Conservation (phyloP, 2,329 filamentous ascomycete genomes). For the Acrodontium crateriforme region DNA sequence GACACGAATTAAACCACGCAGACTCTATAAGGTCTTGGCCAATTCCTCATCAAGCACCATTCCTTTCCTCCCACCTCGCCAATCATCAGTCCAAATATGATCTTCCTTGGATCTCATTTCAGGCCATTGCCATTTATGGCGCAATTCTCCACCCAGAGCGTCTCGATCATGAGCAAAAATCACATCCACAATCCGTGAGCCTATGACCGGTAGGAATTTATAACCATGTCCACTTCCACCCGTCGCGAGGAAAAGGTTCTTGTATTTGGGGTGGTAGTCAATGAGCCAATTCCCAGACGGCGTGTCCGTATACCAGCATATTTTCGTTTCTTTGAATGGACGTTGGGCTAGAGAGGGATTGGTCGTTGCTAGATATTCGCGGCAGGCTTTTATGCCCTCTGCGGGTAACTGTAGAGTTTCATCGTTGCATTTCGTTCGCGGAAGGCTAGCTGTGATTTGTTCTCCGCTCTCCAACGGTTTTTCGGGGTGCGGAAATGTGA, state of each 20-base stretch:
- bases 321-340: constrained; percentile 33
- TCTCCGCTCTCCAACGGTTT: constrained; percentile 12
- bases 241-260: constrained; percentile 44
- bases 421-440: constrained; percentile 35
- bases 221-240: constrained; percentile 50
- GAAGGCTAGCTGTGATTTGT: constrained; percentile 33
- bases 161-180: constrained; percentile 28
- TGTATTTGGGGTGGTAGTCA: constrained; percentile 35
- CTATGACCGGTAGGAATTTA: constrained; percentile 47
- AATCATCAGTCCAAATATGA: constrained; percentile 25
- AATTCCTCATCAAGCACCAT: constrained; percentile 24
- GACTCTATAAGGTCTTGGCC: constrained; percentile 14
- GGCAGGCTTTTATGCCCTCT: constrained; percentile 49
- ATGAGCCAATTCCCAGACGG: constrained; percentile 43
- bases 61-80: constrained; percentile 23
- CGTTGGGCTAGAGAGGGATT: constrained; percentile 25
- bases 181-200: constrained; percentile 40
- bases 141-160: constrained; percentile 34
- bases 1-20: constrained; percentile 1
- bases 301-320: constrained; percentile 46
- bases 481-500: constrained; percentile 34
- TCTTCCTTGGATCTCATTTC: constrained; percentile 22
- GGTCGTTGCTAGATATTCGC: constrained; percentile 45
- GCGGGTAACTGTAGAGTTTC: constrained; percentile 33
- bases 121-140: constrained; percentile 47